Conservation (phyloP, 2,329 filamentous ascomycete genomes). For the Fusarium chaquense region DNA sequence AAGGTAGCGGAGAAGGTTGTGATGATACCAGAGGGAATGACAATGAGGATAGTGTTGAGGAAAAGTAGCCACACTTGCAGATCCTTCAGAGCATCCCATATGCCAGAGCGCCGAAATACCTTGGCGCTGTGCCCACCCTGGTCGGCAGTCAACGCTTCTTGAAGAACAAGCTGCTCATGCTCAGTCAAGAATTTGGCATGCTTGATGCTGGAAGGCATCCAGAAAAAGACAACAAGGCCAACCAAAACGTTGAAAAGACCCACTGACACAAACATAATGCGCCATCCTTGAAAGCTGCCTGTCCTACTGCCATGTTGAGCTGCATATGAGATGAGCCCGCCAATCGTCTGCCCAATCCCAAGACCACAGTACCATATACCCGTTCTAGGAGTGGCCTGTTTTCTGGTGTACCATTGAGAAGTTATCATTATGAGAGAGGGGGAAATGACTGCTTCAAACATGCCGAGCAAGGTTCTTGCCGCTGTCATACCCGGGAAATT, state of each 20-base stretch:
- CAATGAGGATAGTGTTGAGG: conserved; percentile 14
- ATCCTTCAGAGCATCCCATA: conserved; percentile 14
- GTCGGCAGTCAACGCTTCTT: conserved; percentile 7
- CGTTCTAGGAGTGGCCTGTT: conserved; percentile 8
- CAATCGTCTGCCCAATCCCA: conserved; percentile 5
- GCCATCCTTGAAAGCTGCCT: conserved; percentile 6
- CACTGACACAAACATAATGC: conserved; percentile 11
- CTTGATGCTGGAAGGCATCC: conserved; percentile 15
- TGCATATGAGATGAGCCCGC: conserved; percentile 15
- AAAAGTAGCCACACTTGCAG: conserved; percentile 8
- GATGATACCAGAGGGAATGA: conserved; percentile 10
- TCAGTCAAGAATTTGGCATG: conserved; percentile 12
- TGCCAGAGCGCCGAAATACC: not conserved
- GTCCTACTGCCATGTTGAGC: conserved; percentile 10
- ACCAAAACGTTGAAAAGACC: conserved; percentile 6
- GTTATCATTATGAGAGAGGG: conserved; percentile 13
- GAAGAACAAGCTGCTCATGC: conserved; percentile 4
- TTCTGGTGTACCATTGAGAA: conserved; percentile 17
- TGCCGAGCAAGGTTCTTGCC: conserved; percentile 20
- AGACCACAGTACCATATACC: conserved; percentile 24
- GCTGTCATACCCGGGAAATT: conserved; percentile 16
- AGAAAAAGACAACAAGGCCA: conserved; percentile 5
- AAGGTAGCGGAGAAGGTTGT: conserved; percentile 11
- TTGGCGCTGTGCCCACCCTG: conserved; percentile 6
- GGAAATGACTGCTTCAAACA: conserved; percentile 11